Evolutionary conservation across 2,329 filamentous ascomycete species (phyloP), one percentile per base, ranked within the genome.

Genomic region (Xylariaceae sp.): DNA sequence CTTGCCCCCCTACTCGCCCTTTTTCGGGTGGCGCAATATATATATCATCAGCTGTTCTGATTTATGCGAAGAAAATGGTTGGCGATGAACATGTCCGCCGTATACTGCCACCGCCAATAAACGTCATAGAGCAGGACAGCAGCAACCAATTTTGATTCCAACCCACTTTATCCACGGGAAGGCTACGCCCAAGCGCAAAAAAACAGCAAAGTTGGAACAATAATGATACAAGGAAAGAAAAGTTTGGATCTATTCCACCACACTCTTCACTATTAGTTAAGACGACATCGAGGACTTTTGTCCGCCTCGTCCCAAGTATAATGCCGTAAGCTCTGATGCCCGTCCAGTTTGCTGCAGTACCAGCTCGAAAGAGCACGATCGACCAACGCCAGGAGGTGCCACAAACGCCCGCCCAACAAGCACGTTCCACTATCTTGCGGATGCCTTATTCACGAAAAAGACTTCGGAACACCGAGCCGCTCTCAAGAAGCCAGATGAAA

Each of bases 301-400:
- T 19, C 29, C 43, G 51, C 43, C 47, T 49, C 40, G 42, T 51
- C 31, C 40, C 47, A 44, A 48, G 44, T 43, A 47, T 53, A 43
- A 60, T 50, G 47, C 50, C 43, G 19, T 37, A 55, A 58, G 47
- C 55, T 57, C 59, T 57, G 55, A 51, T 56, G 53, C 54, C 56
- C 51, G 47, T 61, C 47, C 49, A 41, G 32, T 37, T 46, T 60
- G 53, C 59, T 62, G 62, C 56, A 60, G 57, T 19, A 19, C 19
- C 64, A 55, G 64, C 58, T 59, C 61, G 60, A 58, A 49, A 54
- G 64, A 58, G 47, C 55, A 62, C 58, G 51, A 62, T 54, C 46
- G 53, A 53, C 53, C 55, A 45, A 50, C 56, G 42, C 48, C 56
- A 53, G 54, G 57, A 51, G 51, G 50, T 49, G 39, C 19, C 51